Base-by-base conservation (phyloP, 495 filamentous ascomycete genomes). In the Neohortaea acidophila region DNA sequence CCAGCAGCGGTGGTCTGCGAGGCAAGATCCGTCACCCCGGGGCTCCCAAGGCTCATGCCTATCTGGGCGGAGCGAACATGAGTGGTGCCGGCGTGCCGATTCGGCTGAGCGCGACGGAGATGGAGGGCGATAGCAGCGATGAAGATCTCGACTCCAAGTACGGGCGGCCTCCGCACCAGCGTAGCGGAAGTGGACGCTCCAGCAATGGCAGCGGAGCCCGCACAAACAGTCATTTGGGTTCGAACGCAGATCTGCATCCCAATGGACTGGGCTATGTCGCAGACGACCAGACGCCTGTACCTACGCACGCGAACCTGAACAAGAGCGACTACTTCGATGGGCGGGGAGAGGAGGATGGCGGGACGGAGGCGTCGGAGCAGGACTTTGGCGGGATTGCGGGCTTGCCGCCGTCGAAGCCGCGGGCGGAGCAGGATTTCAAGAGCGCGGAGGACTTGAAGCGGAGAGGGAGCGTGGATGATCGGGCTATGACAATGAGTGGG, bases 381-480 rank as follows among this genome's bases (percentile, higher is more conserved):
- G 58, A 47, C 35, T 75, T 76, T 53, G 72, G 72, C 10, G 58
- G 59, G 4, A 55, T 77, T 21, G 67, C 65, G 12, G 61, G 69
- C 23, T 67, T 79, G 49, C 58, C 51, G 23, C 42, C 50, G 63
- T 59, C 52, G 45, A 24, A 20, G 14, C 4, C 4, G 8, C 21
- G 23, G 38, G 53, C 58, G 15, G 56, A 54, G 13, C 41, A 44
- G 13, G 68, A 79, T 52, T 79, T 79, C 35, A 78, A 77, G 56
- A 79, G 67, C 39, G 65, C 70, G 1, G 83, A 85, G 9, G 84
- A 92, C 24, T 60, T 92, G 24, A 67, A 72, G 52, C 73, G 87
- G 40, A 68, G 84, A 47, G 89, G 87, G 8, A 96, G 89, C 56
- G 84, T 97, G 35, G 91, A 97, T 56, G 89, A 96, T 58, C 70